These are phyloP conservation scores for Aureobasidium melanogenum DNA, from an alignment of 2,329 filamentous ascomycete genomes.

Conservation along the genomic window DNA sequence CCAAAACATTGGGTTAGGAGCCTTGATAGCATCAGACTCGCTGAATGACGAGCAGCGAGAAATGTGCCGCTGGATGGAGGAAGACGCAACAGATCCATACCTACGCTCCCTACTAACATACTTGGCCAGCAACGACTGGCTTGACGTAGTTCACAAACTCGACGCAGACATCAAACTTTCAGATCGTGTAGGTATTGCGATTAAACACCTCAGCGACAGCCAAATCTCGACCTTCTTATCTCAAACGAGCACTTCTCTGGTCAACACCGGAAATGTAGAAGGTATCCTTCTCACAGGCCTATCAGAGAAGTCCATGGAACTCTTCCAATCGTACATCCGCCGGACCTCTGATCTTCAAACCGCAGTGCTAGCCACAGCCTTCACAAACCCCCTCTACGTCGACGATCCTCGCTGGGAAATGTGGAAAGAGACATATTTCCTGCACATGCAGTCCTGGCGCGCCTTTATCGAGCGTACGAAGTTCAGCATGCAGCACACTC, in stretches of 20 bases:
- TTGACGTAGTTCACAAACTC: constrained; percentile 59
- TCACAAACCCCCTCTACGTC: constrained; percentile 67
- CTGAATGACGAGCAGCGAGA: constrained; percentile 52
- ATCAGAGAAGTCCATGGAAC: constrained; percentile 61
- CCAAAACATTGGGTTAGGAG: constrained; percentile 39
- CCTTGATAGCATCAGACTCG: constrained; percentile 39
- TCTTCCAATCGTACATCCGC: constrained; percentile 66
- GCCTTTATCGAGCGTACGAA: constrained; percentile 65
- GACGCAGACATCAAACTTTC: constrained; percentile 56
- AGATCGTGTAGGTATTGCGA: constrained; percentile 65
- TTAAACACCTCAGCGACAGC: constrained; percentile 58
- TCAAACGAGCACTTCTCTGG: constrained; percentile 49
- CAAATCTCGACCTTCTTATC: constrained; percentile 36
- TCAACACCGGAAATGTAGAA: constrained; percentile 62
- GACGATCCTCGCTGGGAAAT: constrained; percentile 65
- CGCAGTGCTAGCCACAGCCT: constrained; percentile 63
- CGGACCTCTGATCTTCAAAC: constrained; percentile 73
- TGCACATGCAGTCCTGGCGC: constrained; percentile 61
- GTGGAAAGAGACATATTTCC: constrained; percentile 68
- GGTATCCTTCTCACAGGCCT: constrained; percentile 72
- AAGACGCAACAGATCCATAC: constrained; percentile 65
- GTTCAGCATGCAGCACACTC: constrained; percentile 69
- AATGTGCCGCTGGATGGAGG: constrained; percentile 53
- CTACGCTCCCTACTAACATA: constrained; percentile 70
- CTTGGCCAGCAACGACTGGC: constrained; percentile 65